Base-by-base conservation (phyloP, 2,329 filamentous ascomycete genomes). In the Emmonsiellopsis sp. region DNA sequence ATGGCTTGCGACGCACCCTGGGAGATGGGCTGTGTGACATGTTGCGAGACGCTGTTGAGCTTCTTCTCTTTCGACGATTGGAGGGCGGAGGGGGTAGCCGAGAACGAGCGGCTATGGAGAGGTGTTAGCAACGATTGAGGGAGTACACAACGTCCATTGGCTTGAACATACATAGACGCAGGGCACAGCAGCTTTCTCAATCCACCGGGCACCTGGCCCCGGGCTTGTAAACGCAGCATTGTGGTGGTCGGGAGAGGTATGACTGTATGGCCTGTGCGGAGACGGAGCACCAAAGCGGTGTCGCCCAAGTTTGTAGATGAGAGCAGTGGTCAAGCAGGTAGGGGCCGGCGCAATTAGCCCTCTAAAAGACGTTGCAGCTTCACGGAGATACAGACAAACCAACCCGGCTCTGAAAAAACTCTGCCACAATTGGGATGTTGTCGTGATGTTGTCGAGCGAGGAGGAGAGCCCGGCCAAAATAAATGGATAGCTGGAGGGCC, bases 1-100 rank as follows among this genome's bases (percentile, higher is more conserved):
- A 98, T 98, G 59, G 94, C 93, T 77, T 98, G 93, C 42, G 93
- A 97, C 53, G 94, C 93, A 62, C 93, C 93, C 77, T 98, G 93
- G 36, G 92, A 93, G 77, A 96, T 97, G 68, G 91, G 92, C 74
- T 97, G 91, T 31, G 93, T 98, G 75, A 98, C 92, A 68, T 77
- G 71, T 57, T 83, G 77, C 56, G 91, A 96, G 68, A 92, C 78
- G 70, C 83, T 88, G 79, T 98, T 98, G 70, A 95, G 81, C 62
- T 53, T 48, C 33, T 50, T 54, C 8, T 51, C 51, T n/a, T 51
- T 57, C 56, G 52, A 49, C 13, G 58, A 51, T 21, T 47, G 42
- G 43, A 32, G 52, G 17, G 52, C 39, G 42, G 47, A 50, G 45
- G 53, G 39, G 33, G 55, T 51, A 40, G 53, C 52, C 11, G 50